Conservation (phyloP, 306 rosid genomes). For the Cicer arietinum region DNA sequence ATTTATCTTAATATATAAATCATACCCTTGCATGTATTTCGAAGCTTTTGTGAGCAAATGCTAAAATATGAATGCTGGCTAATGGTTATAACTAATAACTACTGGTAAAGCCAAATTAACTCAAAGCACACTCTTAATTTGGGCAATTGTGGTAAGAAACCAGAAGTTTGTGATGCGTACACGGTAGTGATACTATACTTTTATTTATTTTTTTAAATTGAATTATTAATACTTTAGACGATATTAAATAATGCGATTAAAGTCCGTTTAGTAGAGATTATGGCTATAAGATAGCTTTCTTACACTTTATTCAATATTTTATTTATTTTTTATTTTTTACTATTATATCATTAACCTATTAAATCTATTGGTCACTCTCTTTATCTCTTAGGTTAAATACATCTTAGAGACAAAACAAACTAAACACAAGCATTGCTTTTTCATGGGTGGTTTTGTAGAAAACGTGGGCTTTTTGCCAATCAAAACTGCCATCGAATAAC, state of each 20-base stretch:
- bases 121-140: neutral
- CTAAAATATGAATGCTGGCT: neutral
- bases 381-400: too few species aligned
- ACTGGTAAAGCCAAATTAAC: neutral
- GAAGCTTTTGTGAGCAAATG: neutral
- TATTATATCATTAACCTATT: too few species aligned
- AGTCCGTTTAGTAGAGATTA: neutral
- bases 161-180: neutral
- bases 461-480: constrained; percentile 36
- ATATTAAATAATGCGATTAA: neutral
- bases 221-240: too few species aligned
- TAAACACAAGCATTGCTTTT: neutral
- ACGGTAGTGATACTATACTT: neutral
- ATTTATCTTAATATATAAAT: neutral
- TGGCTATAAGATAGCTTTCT: neutral
- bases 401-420: too few species aligned
- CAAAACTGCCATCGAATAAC: neutral
- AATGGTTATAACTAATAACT: neutral
- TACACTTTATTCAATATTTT: too few species aligned
- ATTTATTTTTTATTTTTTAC: neutral
- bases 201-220: neutral
- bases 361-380: too few species aligned
- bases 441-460: constrained; percentile 27
- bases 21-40: constrained; percentile 32
- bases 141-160: neutral